Evolutionary conservation across 306 rosid genomes (phyloP).

Genomic region (Malus fusca): DNA sequence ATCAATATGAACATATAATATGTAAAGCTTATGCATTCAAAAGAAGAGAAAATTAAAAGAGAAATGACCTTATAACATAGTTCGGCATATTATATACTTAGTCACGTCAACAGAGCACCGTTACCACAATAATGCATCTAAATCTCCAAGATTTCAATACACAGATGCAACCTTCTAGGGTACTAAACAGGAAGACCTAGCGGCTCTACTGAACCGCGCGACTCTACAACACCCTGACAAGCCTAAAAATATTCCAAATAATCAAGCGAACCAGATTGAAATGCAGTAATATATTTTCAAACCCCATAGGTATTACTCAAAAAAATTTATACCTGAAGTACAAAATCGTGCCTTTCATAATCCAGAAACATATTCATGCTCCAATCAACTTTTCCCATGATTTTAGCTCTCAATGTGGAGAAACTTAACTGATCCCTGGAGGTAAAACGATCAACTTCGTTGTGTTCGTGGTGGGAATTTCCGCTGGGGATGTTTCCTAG

Average conservation of each 20-base stretch:
- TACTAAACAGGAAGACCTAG: neutral
- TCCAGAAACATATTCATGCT: slow-evolving; percentile 77
- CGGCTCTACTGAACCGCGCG: neutral
- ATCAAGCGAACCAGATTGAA: neutral
- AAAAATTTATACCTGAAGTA: slow-evolving; percentile 60
- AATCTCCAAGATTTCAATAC: neutral
- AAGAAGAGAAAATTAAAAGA: neutral
- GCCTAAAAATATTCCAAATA: neutral
- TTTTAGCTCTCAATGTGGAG: slow-evolving; percentile 80
- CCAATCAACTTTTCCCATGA: slow-evolving; percentile 75
- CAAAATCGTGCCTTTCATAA: slow-evolving; percentile 94
- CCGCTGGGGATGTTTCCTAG: no score
- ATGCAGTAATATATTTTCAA: neutral
- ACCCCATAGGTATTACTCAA: neutral
- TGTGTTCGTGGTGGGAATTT: neutral
- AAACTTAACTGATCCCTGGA: slow-evolving; percentile 96
- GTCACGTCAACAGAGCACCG: neutral
- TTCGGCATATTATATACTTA: neutral
- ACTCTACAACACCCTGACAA: neutral
- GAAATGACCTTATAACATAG: neutral
- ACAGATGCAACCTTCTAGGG: neutral
- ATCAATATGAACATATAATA: slow-evolving; percentile 1
- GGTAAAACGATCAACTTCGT: slow-evolving; percentile 94
- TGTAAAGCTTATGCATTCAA: neutral
- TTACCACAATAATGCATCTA: neutral